Conservation (phyloP, 2,329 filamentous ascomycete genomes). For the Laburnicola sp. region DNA sequence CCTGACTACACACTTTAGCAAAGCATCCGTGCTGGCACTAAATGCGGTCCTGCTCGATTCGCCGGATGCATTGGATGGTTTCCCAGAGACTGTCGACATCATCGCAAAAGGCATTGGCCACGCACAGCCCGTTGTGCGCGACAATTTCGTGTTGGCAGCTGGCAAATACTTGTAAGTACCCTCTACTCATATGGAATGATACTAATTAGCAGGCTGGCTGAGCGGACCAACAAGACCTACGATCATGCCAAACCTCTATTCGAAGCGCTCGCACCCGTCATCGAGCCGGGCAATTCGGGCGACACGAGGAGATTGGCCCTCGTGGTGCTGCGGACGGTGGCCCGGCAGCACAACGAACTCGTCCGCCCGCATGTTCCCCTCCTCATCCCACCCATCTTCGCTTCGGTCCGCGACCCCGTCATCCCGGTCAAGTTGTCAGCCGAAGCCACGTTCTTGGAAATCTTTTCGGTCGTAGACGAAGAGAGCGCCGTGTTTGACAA, state of each 20-base stretch:
- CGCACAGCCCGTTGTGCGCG: constrained; percentile 75
- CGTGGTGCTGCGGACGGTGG: constrained; percentile 84
- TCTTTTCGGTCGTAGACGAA: constrained; percentile 88
- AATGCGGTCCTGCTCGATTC: constrained; percentile 88
- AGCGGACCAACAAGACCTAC: constrained; percentile 66
- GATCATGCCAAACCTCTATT: constrained; percentile 80
- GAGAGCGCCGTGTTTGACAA: constrained; percentile 87
- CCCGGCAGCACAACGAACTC: constrained; percentile 76
- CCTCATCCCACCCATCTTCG: constrained; percentile 83
- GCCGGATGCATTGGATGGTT: constrained; percentile 67
- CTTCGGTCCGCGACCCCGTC: constrained; percentile 83
- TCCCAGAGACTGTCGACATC: constrained; percentile 73
- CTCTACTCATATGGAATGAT: not conserved
- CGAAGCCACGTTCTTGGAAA: constrained; percentile 87
- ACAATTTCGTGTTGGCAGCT: constrained; percentile 85
- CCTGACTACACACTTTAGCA: constrained; percentile 73
- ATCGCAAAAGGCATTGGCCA: constrained; percentile 78
- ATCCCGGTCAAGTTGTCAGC: constrained; percentile 96
- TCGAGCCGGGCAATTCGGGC: constrained; percentile 74
- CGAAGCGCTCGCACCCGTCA: constrained; percentile 71
- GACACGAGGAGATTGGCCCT: constrained; percentile 86
- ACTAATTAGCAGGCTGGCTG: constrained; percentile 53
- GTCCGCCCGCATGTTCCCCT: constrained; percentile 78
- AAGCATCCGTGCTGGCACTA: constrained; percentile 79
- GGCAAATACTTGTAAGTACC: constrained; percentile 72